Evolutionary conservation across 306 rosid genomes (phyloP).

Genomic region (Dicorynia guianensis): DNA sequence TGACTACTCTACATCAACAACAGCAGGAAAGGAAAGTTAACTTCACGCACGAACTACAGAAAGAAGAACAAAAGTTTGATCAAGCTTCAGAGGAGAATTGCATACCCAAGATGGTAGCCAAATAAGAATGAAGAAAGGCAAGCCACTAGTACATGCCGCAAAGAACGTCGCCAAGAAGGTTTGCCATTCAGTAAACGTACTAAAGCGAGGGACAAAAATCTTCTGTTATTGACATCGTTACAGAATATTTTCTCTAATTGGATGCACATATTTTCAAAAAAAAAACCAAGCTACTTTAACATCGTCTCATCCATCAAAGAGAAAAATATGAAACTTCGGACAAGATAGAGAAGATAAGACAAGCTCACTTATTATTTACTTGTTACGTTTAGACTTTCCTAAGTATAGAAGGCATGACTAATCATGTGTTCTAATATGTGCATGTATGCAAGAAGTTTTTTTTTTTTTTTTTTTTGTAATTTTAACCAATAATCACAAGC

Average conservation of each 20-base stretch:
- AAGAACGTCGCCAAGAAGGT: slow-evolving; percentile 71
- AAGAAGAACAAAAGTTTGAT: slow-evolving; percentile 29
- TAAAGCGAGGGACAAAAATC: slow-evolving; percentile 42
- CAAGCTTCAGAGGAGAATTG: slow-evolving; percentile 37
- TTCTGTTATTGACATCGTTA: slow-evolving; percentile 40
- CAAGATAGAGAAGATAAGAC: background rate
- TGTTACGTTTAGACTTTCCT: slow-evolving; percentile 24
- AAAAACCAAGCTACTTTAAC: too few species aligned
- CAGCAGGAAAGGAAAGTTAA: slow-evolving; percentile 36
- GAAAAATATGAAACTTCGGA: too few species aligned
- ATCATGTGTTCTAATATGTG: background rate
- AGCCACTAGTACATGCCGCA: slow-evolving; percentile 75
- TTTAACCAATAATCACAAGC: slow-evolving; percentile 17
- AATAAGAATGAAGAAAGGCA: slow-evolving; percentile 74
- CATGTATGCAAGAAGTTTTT: slow-evolving; percentile 16
- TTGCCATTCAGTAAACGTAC: slow-evolving; percentile 54
- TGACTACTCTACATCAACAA: slow-evolving; percentile 73
- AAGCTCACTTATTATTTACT: slow-evolving; percentile 29
- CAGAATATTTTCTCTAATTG: slow-evolving; percentile 12
- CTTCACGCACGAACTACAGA: background rate
- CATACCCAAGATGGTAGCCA: slow-evolving; percentile 88
- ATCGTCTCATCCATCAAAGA: too few species aligned
- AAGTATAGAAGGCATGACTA: slow-evolving; percentile 15
- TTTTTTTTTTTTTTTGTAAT: slow-evolving; percentile 1
- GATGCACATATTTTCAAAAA: too few species aligned